Evolutionary conservation across 768 basidiomycete species (phyloP).

Genomic region (Suillus bovinus): DNA sequence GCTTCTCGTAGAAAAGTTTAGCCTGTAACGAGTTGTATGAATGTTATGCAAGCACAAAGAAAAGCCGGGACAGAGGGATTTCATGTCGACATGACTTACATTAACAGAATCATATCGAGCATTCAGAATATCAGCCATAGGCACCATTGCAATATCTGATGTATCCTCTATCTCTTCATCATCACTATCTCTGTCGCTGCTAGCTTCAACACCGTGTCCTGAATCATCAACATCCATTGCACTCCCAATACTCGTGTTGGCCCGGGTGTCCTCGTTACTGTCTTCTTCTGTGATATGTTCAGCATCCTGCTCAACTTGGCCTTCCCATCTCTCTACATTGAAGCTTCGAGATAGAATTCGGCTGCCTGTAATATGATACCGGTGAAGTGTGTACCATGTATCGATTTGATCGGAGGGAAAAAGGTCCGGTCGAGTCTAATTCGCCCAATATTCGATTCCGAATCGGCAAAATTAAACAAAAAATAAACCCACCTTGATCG

Average conservation of each 20-base stretch:
- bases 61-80: neutral
- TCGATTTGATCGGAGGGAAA: conserved; percentile 54
- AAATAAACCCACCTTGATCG: conserved; percentile 57
- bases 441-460: conserved; percentile 4
- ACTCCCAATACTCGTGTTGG: conserved; percentile 16
- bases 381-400: conserved; percentile 62
- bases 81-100: conserved; percentile 42
- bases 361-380: conserved; percentile 89
- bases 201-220: conserved; percentile 18
- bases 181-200: conserved; percentile 41
- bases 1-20: conserved; percentile 78
- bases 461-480: neutral
- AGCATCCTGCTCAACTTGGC: conserved; percentile 15
- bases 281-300: conserved; percentile 34
- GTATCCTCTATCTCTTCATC: conserved; percentile 57
- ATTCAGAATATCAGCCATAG: conserved; percentile 95
- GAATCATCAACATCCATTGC: conserved; percentile 34
- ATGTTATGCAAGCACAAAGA: conserved; percentile 9
- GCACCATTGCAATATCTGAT: conserved; percentile 85
- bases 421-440: conserved; percentile 66
- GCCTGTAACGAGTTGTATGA: conserved; percentile 49
- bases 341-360: conserved; percentile 93
- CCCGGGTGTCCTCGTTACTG: conserved; percentile 40
- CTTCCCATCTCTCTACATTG: conserved; percentile 64
- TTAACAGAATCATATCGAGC: conserved; percentile 85